Evolutionary conservation across 768 basidiomycete species (phyloP).

Genomic region (Tricholoma sp.): DNA sequence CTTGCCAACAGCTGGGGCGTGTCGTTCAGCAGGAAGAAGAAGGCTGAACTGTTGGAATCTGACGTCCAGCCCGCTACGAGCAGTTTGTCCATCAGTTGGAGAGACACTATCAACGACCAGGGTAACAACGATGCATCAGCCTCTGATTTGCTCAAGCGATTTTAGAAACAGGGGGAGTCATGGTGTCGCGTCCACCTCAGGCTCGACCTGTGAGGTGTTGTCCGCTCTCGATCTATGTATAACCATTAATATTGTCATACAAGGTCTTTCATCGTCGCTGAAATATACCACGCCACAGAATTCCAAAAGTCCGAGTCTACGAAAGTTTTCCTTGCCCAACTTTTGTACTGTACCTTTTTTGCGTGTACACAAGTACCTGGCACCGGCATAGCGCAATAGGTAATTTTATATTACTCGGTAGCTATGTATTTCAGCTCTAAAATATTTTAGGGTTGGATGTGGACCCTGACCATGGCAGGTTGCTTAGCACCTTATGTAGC

Average conservation of each 20-base stretch:
- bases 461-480: too few species aligned
- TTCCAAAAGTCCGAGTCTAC: too few species aligned
- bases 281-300: too few species aligned
- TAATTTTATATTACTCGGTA: too few species aligned
- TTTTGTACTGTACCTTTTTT: too few species aligned
- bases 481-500: too few species aligned
- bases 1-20: conserved; percentile 64
- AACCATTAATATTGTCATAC: not conserved
- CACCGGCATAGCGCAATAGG: too few species aligned
- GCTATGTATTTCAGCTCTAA: too few species aligned
- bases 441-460: too few species aligned
- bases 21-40: conserved; percentile 56
- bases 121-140: conserved; percentile 9
- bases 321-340: too few species aligned
- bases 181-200: too few species aligned
- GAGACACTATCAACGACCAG: not conserved
- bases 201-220: not conserved
- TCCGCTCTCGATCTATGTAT: not conserved
- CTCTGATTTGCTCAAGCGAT: conserved; percentile 16
- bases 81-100: conserved; percentile 4
- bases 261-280: not conserved
- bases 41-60: conserved; percentile 10
- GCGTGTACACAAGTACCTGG: too few species aligned
- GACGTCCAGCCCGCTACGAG: not conserved
- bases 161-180: conserved; percentile 8